Conservation (phyloP, 352 stramenopile species). For the Globisporangium solare region DNA sequence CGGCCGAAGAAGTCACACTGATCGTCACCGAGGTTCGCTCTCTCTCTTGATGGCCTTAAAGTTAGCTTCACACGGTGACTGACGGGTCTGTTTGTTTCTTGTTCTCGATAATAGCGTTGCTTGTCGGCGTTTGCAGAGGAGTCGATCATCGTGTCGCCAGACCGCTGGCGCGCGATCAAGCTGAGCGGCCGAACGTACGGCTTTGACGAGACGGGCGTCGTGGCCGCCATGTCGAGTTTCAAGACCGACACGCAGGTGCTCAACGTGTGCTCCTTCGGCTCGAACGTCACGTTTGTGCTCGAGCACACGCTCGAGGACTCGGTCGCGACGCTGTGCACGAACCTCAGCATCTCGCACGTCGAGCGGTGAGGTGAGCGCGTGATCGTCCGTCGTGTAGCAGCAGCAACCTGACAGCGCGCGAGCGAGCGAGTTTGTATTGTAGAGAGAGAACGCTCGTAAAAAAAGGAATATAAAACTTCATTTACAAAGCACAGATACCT, state of each 20-base stretch:
- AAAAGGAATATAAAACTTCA: background rate
- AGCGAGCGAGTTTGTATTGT: background rate
- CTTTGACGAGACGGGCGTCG: constrained; percentile 85
- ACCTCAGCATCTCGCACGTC: constrained; percentile 65
- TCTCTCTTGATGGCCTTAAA: too few relatives aligned
- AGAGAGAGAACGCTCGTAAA: too few relatives aligned
- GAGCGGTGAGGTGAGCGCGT: constrained; percentile 19
- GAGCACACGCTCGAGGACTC: constrained; percentile 75
- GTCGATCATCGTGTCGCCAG: constrained; percentile 75
- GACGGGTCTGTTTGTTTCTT: background rate
- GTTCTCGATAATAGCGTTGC: constrained; percentile 29
- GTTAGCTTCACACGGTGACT: background rate
- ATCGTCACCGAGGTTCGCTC: constrained; percentile 60
- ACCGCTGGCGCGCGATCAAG: constrained; percentile 85
- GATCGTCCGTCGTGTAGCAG: too few relatives aligned
- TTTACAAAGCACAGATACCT: background rate
- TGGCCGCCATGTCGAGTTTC: constrained; percentile 82
- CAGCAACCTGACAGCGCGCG: too few relatives aligned
- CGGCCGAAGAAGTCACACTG: constrained; percentile 76
- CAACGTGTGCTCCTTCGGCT: constrained; percentile 83
- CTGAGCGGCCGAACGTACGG: constrained; percentile 73
- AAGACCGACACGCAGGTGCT: constrained; percentile 77
- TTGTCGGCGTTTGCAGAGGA: constrained; percentile 63
- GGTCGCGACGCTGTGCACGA: constrained; percentile 57
- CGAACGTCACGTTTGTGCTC: constrained; percentile 79